Base-by-base conservation (phyloP, 163 green algal species). In the Chlamydomonas reinhardtii region DNA sequence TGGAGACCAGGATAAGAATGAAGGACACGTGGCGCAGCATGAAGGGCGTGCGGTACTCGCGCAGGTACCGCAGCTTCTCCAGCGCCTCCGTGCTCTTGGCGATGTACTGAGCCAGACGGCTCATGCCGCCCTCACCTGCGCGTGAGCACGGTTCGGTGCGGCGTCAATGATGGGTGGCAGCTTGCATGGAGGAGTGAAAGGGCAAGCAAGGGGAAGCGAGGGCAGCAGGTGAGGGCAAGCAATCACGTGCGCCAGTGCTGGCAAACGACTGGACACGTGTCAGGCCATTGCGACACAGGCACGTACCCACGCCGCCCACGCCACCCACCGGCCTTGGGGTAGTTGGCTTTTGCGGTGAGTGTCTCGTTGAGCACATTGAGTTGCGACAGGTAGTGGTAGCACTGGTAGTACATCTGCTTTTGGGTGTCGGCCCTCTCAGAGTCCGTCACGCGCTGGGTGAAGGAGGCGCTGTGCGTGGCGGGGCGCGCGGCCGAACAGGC, bases 81-180 rank as follows among this genome's bases (percentile, higher is more conserved):
- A 82, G 54, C 19, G 29, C n/a, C 31, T 82, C 74, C 19, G 56
- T 43, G 24, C 25, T 37, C 54, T 71, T 39, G n/a, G 52, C 20
- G 11, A 71, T 20, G 59, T 82, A 82, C 74, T 71, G 54, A 11
- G 74, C 74, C 31, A 82, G 54, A 8, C 74, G 54, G 74, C 74
- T 82, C 54, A 82, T 71, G 56, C 74, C 74, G 34, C 54, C 74
- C 74, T 82, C 74, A 22, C 74, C 74, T 71, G 74, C n/a, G 29
- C n/a, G n/a, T n/a, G n/a, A n/a, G n/a, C n/a, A n/a, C n/a, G n/a
- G n/a, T n/a, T n/a, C n/a, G n/a, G n/a, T n/a, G n/a, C n/a, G n/a
- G n/a, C n/a, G n/a, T n/a, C n/a, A n/a, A n/a, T n/a, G n/a, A n/a
- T n/a, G n/a, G n/a, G n/a, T n/a, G n/a, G n/a, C n/a, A n/a, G n/a